A percentile compares a stretch with the other conserved stretches of the same genome.
These are phyloP conservation scores for Apostasia ramifera DNA, from an alignment of 106 monocot species.

Conservation along the genomic window DNA sequence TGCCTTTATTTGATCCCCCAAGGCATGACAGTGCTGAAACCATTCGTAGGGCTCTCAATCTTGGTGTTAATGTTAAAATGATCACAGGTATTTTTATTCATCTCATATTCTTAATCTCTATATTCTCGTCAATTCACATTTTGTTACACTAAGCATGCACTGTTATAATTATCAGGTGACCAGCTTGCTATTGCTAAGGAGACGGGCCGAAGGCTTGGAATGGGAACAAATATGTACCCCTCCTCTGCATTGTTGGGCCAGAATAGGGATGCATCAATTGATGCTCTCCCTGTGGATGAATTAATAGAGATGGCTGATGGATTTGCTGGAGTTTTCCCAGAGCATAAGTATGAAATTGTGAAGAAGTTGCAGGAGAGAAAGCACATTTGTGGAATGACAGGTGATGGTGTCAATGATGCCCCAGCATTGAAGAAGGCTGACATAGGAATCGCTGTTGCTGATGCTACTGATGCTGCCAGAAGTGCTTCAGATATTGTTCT, in stretches of 20 bases:
- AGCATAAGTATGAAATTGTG: constrained; percentile 98
- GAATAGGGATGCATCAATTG: constrained; percentile 73
- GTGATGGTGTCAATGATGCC: constrained; percentile 97
- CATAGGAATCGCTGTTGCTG: constrained; percentile 96
- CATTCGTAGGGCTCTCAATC: constrained; percentile 85
- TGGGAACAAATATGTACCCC: constrained; percentile 65
- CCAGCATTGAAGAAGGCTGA: constrained; percentile 98
- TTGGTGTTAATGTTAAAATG: constrained; percentile 99
- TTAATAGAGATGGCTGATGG: constrained; percentile 61
- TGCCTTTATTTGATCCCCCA: constrained; percentile 94
- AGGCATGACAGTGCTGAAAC: constrained; percentile 98
- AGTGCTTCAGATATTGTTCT: constrained; percentile 94
- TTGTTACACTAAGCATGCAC: not conserved
- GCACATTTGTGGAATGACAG: constrained; percentile 97
- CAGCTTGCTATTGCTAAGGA: constrained; percentile 65
- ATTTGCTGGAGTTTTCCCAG: constrained; percentile 50
- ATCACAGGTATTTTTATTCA: constrained; percentile 59
- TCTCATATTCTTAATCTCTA: not conserved
- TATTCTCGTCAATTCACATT: not conserved
- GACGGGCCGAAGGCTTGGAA: constrained; percentile 56
- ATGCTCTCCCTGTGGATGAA: constrained; percentile 82
- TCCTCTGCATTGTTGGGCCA: constrained; percentile 63
- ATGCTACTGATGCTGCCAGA: constrained; percentile 97
- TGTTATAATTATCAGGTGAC: constrained; percentile 26
- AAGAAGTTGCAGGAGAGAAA: constrained; percentile 96